phyloP scores from a whole-genome alignment of 495 filamentous ascomycete genomes.

The Hypoxylon fragiforme region DNA sequence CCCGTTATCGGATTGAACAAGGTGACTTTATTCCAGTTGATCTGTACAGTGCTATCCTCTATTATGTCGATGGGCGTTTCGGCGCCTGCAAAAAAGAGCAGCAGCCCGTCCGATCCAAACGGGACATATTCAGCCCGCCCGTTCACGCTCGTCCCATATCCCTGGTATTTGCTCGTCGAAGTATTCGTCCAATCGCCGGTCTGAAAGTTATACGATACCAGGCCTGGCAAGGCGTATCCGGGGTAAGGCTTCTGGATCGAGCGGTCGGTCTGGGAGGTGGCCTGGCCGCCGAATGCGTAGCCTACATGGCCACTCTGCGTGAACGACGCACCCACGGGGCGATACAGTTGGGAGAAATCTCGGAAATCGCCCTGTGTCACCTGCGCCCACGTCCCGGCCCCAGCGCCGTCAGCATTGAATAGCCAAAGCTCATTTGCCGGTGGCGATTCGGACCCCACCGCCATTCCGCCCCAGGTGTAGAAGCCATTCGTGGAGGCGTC shows the following conservation, averaged over 20 bases:
- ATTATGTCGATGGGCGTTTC: slow-evolving; percentile 25
- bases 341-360: slow-evolving; percentile 24
- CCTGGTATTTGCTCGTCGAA: slow-evolving; percentile 29
- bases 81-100: slow-evolving; percentile 43
- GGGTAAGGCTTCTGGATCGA: slow-evolving; percentile 24
- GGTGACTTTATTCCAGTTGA: slow-evolving; percentile 32
- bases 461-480: slow-evolving; percentile 44
- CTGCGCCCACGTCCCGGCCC: slow-evolving; percentile 42
- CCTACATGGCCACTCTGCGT: slow-evolving; percentile 23
- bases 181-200: slow-evolving; percentile 39
- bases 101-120: slow-evolving; percentile 40
- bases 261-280: slow-evolving; percentile 29
- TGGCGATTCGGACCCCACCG: slow-evolving; percentile 13
- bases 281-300: slow-evolving; percentile 39
- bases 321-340: slow-evolving; percentile 27
- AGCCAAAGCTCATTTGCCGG: slow-evolving; percentile 36
- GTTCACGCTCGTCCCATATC: slow-evolving; percentile 36
- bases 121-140: slow-evolving; percentile 40
- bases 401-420: slow-evolving; percentile 39
- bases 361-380: slow-evolving; percentile 31
- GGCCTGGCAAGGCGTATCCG: slow-evolving; percentile 33
- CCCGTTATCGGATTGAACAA: slow-evolving; percentile 45
- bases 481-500: slow-evolving; percentile 31
- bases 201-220: slow-evolving; percentile 42
- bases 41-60: slow-evolving; percentile 16